phyloP scores from a whole-genome alignment of 768 basidiomycete species.

The Paxillus ammoniavirescens region DNA sequence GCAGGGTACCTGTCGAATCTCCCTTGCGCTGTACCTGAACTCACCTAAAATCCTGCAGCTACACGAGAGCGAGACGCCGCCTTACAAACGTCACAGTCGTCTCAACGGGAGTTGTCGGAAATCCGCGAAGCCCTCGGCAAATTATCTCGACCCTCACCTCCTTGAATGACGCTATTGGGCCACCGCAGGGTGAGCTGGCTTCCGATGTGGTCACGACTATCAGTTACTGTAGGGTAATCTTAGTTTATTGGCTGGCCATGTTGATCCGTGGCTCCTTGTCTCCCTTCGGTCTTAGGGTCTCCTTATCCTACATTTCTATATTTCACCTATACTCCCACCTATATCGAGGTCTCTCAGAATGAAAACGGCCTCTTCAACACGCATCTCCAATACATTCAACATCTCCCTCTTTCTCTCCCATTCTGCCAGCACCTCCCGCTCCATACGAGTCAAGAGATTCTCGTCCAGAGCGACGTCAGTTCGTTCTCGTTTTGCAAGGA shows the following conservation, averaged over 20 bases:
- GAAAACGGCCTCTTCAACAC: slow-evolving; percentile 88
- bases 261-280: background rate
- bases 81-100: background rate
- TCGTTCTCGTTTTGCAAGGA: slow-evolving; percentile 79
- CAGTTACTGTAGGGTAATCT: background rate
- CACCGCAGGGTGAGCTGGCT: too few species aligned
- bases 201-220: background rate
- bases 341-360: slow-evolving; percentile 77
- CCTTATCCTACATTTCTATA: slow-evolving; percentile 8
- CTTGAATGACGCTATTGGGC: background rate
- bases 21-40: background rate
- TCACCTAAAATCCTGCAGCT: background rate
- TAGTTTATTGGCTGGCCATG: background rate
- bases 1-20: background rate
- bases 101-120: background rate
- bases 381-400: slow-evolving; percentile 75
- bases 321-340: slow-evolving; percentile 48
- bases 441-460: slow-evolving; percentile 64
- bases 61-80: background rate
- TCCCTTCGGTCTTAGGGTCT: background rate
- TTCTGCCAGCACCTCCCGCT: slow-evolving; percentile 69
- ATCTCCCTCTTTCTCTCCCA: slow-evolving; percentile 77
- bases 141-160: background rate
- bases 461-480: slow-evolving; percentile 83
- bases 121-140: background rate